Conservation (phyloP, 1,284 basidiomycete species). For the Ganoderma meredithae region DNA sequence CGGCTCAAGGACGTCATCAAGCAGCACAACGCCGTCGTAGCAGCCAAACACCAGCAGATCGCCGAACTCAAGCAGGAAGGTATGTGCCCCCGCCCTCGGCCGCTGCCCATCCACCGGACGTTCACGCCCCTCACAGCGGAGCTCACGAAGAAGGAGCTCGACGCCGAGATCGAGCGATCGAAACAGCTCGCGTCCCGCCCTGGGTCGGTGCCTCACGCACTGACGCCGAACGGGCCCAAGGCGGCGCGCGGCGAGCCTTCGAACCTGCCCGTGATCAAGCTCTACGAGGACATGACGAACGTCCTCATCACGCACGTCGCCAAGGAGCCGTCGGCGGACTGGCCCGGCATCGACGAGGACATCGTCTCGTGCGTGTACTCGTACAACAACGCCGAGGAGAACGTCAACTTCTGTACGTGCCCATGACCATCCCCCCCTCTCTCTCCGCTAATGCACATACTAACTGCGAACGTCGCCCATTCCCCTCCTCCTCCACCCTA, state of each 20-base stretch:
- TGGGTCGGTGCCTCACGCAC: slow-evolving; percentile 17
- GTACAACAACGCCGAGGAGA: slow-evolving; percentile 25
- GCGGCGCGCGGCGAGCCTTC: slow-evolving; percentile 57
- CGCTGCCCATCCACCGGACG: neutral
- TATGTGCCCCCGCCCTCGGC: slow-evolving; percentile 36
- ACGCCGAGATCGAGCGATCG: slow-evolving; percentile 67
- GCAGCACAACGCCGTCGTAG: slow-evolving; percentile 52
- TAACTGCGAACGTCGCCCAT: neutral
- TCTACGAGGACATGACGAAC: slow-evolving; percentile 53
- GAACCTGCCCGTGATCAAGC: slow-evolving; percentile 47
- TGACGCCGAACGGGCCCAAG: slow-evolving; percentile 32
- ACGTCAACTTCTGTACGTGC: slow-evolving; percentile 23
- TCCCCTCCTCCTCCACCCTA: neutral
- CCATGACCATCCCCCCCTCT: too few relatives aligned
- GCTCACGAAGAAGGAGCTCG: slow-evolving; percentile 59
- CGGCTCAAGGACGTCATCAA: slow-evolving; percentile 53
- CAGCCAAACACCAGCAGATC: slow-evolving; percentile 56
- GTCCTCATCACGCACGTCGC: slow-evolving; percentile 45
- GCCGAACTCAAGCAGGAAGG: slow-evolving; percentile 54
- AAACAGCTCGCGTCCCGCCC: slow-evolving; percentile 54
- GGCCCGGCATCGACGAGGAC: slow-evolving; percentile 40
- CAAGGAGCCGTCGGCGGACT: slow-evolving; percentile 37
- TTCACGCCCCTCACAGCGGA: slow-evolving; percentile 33
- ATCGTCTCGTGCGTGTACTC: slow-evolving; percentile 44
- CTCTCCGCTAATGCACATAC: neutral